Conservation (phyloP, 768 basidiomycete species). For the Tylopilus vinaceipallidus region DNA sequence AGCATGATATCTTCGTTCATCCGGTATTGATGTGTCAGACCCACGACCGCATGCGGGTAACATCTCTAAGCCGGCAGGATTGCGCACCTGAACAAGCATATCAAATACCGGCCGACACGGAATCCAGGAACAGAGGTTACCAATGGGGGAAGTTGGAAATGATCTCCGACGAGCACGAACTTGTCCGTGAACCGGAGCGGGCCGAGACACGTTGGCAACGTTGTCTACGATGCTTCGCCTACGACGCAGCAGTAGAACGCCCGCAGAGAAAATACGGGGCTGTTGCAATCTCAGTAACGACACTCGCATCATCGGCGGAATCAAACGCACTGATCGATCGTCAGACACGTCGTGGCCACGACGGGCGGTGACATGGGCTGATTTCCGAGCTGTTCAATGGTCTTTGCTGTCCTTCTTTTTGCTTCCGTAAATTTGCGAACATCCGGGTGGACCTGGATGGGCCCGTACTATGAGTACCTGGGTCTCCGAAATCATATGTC, state of each 20-base stretch:
- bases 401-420: slow-evolving; percentile 51
- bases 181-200: slow-evolving; percentile 87
- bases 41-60: slow-evolving; percentile 86
- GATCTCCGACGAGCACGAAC: slow-evolving; percentile 95
- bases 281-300: slow-evolving; percentile 29
- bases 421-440: slow-evolving; percentile 70
- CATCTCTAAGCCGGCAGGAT: slow-evolving; percentile 76
- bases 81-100: slow-evolving; percentile 63
- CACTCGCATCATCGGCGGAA: background rate
- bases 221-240: slow-evolving; percentile 98
- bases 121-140: slow-evolving; percentile 40
- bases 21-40: slow-evolving; percentile 86
- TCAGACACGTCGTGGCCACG: slow-evolving; percentile 93
- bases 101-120: background rate
- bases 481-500: background rate
- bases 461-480: slow-evolving; percentile 4
- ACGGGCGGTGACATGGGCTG: slow-evolving; percentile 87
- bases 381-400: slow-evolving; percentile 79
- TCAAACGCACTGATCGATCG: slow-evolving; percentile 83
- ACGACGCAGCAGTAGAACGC: slow-evolving; percentile 96
- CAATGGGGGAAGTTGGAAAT: slow-evolving; percentile 94
- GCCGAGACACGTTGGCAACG: slow-evolving; percentile 91
- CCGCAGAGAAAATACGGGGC: slow-evolving; percentile 80
- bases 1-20: slow-evolving; percentile 98
- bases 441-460: slow-evolving; percentile 74